Base-by-base conservation (phyloP, 106 monocot species). In the Dendrobium officinale region DNA sequence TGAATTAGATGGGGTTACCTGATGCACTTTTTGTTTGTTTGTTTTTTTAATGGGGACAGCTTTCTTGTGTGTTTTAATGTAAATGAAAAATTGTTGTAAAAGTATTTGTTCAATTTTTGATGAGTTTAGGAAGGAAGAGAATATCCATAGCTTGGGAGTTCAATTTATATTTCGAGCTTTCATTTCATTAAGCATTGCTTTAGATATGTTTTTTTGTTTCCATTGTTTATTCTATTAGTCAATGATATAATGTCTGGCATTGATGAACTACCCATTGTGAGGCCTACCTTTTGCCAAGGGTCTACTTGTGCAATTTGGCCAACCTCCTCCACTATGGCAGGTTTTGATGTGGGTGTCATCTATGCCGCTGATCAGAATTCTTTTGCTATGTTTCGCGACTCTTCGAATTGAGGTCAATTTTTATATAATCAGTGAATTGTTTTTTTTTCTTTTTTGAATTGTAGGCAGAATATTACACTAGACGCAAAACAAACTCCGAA, bases 391-490 rank as follows among this genome's bases (percentile, higher is more conserved):
- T 19, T 74, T 74, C n/a, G 43, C 37, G 24, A 7, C 5, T 70
- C 43, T 73, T 42, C 42, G 11, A 73, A 40, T 17, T 73, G 40
- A 18, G 18, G 42, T 42, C 24, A 41, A 5, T 18, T 73, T 68
- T 73, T 67, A 67, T 16, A 74, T 74, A 74, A 74, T 44, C 9
- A 43, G 74, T 42, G 1, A 24, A 20, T 20, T 74, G 37, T 37
- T 37, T 37, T 37, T 37, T 8, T 20, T 43, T 74, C 31, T 31
- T 74, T 10, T 44, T 74, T 42, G n/a, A 74, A 74, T 79, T 85
- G 59, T 84, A 90, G 93, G 77, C 80, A 83, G 67, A 83, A 85
- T 79, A 51, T 42, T 75, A 24, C 72, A 24, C 51, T 72, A 77
- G 88, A 85, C 85, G 26, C 56, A 18, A 87, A 85, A 43, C 49